Percentiles rank a stretch among this genome's conserved stretches.
Evolutionary conservation across 1,139 yeast species (phyloP).

Genomic region (Dujonia santamariae): DNA sequence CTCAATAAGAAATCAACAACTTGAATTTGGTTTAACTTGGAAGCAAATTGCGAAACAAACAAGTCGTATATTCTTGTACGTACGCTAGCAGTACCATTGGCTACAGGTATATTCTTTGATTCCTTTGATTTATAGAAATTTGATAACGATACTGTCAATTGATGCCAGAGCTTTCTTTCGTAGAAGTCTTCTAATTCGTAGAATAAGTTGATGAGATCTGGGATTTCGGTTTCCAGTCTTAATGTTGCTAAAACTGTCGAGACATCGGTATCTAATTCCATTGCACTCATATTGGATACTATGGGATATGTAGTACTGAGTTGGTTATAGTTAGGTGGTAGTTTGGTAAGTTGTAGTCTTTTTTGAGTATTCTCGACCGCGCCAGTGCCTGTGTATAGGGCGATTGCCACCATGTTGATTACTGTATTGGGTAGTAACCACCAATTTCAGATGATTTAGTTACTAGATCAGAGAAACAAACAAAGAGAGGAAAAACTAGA

Average conservation of each 20-base stretch:
- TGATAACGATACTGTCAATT: conserved; percentile 68
- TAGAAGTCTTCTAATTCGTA: conserved; percentile 81
- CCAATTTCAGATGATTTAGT: too few species aligned
- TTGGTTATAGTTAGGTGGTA: too few species aligned
- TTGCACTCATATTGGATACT: conserved; percentile 7
- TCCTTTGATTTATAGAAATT: conserved; percentile 53
- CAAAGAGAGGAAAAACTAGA: too few species aligned
- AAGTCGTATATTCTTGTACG: conserved; percentile 68
- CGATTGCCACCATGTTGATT: too few species aligned
- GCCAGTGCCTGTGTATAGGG: too few species aligned
- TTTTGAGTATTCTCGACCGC: too few species aligned
- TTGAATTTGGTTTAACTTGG: conserved; percentile 74
- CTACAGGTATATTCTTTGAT: conserved; percentile 37
- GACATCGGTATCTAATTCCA: conserved; percentile 26
- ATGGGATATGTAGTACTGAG: too few species aligned
- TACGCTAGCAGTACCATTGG: not conserved
- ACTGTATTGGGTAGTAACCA: too few species aligned
- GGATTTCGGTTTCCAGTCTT: conserved; percentile 65
- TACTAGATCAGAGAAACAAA: too few species aligned
- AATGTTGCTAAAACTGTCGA: conserved; percentile 67
- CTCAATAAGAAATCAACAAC: conserved; percentile 71
- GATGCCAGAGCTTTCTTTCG: conserved; percentile 80
- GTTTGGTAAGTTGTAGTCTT: too few species aligned
- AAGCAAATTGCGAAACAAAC: conserved; percentile 65
- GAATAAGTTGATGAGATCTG: conserved; percentile 59